Conservation (phyloP, 1,284 basidiomycete species). For the Heterobasidion annosum region DNA sequence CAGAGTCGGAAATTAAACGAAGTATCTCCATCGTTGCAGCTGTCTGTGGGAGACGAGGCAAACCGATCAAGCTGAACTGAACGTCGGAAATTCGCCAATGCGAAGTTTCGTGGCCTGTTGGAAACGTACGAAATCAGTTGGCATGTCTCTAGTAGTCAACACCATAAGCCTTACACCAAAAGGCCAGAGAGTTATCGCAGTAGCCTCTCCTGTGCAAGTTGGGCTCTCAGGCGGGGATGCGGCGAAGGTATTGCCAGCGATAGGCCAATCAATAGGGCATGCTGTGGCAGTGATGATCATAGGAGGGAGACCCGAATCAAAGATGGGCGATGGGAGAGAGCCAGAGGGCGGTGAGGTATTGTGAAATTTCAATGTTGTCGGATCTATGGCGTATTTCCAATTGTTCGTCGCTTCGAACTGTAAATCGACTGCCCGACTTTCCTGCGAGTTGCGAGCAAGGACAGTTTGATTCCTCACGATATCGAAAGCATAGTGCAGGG, state of each 20-base stretch:
- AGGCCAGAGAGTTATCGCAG: constrained; percentile 39
- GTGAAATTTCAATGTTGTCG: constrained; percentile 38
- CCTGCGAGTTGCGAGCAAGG: constrained; percentile 32
- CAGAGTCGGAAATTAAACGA: no score
- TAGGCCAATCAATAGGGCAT: constrained; percentile 40
- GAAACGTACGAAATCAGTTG: neutral
- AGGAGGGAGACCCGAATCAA: constrained; percentile 42
- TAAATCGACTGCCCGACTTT: constrained; percentile 41
- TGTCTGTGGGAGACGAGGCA: no score
- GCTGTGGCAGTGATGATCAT: constrained; percentile 40
- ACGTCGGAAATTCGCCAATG: constrained; percentile 42
- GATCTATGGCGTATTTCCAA: constrained; percentile 53
- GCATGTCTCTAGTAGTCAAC: neutral
- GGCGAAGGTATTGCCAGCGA: constrained; percentile 42
- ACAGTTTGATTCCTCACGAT: constrained; percentile 32
- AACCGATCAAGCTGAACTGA: constrained; percentile 1
- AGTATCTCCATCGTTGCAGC: no score
- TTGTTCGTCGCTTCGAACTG: constrained; percentile 38
- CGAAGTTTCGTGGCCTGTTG: constrained; percentile 41
- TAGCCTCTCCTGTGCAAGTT: constrained; percentile 31
- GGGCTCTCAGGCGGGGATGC: constrained; percentile 38
- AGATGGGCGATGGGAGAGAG: constrained; percentile 41
- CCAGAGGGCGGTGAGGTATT: constrained; percentile 26
- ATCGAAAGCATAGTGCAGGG: constrained; percentile 49
- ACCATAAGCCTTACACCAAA: constrained; percentile 34